Base-by-base conservation (phyloP, 805 yeast species). In the Saccharomycopsis sp. region DNA sequence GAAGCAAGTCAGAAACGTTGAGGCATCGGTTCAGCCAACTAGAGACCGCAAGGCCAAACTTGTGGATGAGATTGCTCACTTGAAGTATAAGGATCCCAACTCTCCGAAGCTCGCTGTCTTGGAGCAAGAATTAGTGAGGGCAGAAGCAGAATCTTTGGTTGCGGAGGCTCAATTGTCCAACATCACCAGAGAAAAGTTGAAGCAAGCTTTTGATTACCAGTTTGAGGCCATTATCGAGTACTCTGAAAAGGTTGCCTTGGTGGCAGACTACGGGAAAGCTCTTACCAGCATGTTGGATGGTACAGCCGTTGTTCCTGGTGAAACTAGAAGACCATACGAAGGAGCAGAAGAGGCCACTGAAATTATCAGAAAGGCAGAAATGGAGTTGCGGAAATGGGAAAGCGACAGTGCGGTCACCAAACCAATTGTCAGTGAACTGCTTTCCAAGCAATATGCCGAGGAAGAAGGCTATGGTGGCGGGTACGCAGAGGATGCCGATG, bases 241-340 rank as follows among this genome's bases (percentile, higher is more conserved):
- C 64, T 76, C 95, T 55, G 97, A 92, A 73, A 92, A 92, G 71
- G 74, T 84, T 54, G 97, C 97, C 39, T 72, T 92, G 55, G 89
- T 89, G 68, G 96, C 97, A 55, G 96, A 96, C 59, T 92, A 92
- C 73, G 97, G 97, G 69, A 89, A 89, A 73, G 96, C 96, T 34
- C 69, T 89, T 52, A 74, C 92, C 60, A 97, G 92, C 73, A 77
- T 89, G 59, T 75, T 89, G 62, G 97, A 89, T 63, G 97, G 89
- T 66, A 68, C 92, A 52, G 95, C 97, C 50, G 96, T 92, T 51
- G 89, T 96, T 53, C 98, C 98, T 50, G 98, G 98, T 71, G 97
- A 89, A 73, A 80, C 95, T 52, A 86, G 97, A 73, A 89, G 95
- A 37, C 89, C 95, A 47, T 89, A 92, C 67, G 97, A 92, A 60